Evolutionary conservation across 2,329 filamentous ascomycete species (phyloP).

Genomic region (Ophiostoma ulmi): DNA sequence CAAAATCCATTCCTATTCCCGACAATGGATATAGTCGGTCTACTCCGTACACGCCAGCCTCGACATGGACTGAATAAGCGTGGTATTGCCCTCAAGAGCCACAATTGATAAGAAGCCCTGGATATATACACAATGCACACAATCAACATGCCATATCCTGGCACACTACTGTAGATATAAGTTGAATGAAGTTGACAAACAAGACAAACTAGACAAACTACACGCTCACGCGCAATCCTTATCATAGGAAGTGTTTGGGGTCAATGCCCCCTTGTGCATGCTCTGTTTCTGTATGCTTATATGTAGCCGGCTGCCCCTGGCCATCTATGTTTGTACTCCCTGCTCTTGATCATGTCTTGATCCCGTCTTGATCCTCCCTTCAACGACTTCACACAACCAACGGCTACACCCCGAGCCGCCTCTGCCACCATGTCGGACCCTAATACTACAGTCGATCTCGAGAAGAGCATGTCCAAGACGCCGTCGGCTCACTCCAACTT

Average conservation of each 20-base stretch:
- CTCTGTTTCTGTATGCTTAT: background rate
- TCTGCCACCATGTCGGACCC: background rate
- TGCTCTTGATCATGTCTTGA: background rate
- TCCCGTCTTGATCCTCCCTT: background rate
- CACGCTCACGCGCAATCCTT: background rate
- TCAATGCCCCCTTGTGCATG: background rate
- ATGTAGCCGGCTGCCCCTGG: background rate
- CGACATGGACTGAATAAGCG: background rate
- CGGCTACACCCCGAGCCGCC: background rate
- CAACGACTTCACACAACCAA: background rate
- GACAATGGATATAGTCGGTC: background rate
- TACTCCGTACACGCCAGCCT: background rate
- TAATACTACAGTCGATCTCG: background rate
- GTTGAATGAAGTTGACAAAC: background rate
- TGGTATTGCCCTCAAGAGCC: background rate
- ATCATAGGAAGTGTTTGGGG: background rate
- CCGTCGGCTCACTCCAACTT: slow-evolving; percentile 14
- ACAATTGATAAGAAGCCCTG: background rate
- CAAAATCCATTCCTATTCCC: no score
- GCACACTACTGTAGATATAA: background rate
- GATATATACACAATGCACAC: background rate
- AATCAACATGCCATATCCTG: background rate
- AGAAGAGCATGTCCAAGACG: background rate
- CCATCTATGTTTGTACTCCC: background rate
- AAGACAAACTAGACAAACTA: background rate